Conservation (phyloP, 2,329 filamentous ascomycete species). For the Diaporthe nobilis region DNA sequence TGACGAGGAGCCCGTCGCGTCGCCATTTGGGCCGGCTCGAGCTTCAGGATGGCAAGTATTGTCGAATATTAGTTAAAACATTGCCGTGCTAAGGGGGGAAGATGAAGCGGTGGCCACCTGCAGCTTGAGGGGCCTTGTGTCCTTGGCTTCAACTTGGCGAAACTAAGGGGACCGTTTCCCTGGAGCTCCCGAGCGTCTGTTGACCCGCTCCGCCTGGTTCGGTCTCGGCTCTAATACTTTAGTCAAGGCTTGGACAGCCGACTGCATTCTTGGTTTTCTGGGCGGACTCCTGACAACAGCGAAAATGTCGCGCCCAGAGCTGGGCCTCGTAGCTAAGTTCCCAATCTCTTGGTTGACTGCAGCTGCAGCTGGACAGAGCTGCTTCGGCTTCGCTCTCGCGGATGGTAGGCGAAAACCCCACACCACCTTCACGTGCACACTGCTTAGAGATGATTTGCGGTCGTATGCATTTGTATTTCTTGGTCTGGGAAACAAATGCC, state of each 20-base stretch:
- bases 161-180: constrained; percentile 24
- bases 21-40: not conserved
- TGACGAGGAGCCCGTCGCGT: not conserved
- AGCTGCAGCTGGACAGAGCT: not conserved
- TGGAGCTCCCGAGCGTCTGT: constrained; percentile 24
- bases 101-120: constrained; percentile 12
- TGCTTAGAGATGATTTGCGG: not conserved
- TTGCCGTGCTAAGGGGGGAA: constrained; percentile 20
- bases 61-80: constrained; percentile 17
- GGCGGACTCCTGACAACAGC: constrained; percentile 21
- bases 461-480: not conserved
- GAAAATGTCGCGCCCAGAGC: constrained; percentile 28
- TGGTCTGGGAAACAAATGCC: constrained; percentile 14
- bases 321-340: constrained; percentile 26
- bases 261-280: constrained; percentile 28
- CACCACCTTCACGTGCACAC: constrained; percentile 1
- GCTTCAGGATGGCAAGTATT: constrained; percentile 19
- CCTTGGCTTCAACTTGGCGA: constrained; percentile 33
- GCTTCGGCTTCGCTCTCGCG: constrained; percentile 31
- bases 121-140: constrained; percentile 19
- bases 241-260: constrained; percentile 7
- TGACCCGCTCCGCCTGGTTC: constrained; percentile 18
- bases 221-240: constrained; percentile 26
- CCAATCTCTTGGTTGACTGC: constrained; percentile 15
- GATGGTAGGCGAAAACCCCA: constrained; percentile 15